Evolutionary conservation across 129 eudicot genomes (phyloP).

Genomic region (Glebionis coronaria): DNA sequence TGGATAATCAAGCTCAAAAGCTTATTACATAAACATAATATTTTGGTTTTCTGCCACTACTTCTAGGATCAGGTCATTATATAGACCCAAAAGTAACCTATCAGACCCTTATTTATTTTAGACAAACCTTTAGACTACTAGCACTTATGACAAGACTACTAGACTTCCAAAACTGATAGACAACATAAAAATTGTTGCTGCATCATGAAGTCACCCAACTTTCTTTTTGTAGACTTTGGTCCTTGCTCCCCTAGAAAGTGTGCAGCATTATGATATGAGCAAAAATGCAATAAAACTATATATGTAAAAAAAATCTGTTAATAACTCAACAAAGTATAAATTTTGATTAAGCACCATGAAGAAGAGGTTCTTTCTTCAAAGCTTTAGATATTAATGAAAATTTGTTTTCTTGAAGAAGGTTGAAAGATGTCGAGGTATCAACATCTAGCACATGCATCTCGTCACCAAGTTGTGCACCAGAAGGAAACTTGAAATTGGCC

Average conservation of each 20-base stretch:
- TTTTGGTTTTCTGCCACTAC: no score
- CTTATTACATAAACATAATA: no score
- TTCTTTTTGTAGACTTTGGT: neutral
- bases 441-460: neutral
- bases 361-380: neutral
- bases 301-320: neutral
- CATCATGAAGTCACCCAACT: neutral
- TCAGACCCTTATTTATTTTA: no score
- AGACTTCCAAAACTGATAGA: no score
- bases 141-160: no score
- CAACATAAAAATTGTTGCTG: no score
- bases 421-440: neutral
- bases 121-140: no score
- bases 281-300: neutral
- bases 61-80: no score
- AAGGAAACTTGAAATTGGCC: neutral
- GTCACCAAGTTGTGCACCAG: constrained; percentile 8
- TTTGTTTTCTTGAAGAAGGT: neutral
- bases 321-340: neutral
- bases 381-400: neutral
- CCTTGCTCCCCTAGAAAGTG: neutral
- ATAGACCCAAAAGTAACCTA: no score
- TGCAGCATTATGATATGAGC: neutral
- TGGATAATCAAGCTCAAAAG: no score
- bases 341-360: neutral